phyloP scores from a whole-genome alignment of 192 early-diverging fungal genomes.

The Radiomyces spectabilis region DNA sequence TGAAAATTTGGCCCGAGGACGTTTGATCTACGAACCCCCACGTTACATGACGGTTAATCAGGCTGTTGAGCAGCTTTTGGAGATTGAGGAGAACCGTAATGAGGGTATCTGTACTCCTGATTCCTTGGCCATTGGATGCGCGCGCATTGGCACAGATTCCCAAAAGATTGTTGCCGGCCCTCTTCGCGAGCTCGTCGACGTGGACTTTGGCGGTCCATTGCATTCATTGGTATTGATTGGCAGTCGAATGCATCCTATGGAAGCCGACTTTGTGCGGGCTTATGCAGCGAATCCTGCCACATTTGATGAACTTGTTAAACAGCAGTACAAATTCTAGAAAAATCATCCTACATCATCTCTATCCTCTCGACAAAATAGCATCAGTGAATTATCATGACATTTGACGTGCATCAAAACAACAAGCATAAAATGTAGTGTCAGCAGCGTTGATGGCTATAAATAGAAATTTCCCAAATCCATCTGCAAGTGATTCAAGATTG shows the following conservation, averaged over 20 bases:
- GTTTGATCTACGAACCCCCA: slow-evolving; percentile 94
- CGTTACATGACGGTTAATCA: slow-evolving; percentile 96
- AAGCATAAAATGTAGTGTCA: too few relatives aligned
- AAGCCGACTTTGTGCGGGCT: slow-evolving; percentile 77
- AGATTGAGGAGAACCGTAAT: slow-evolving; percentile 76
- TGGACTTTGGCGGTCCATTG: slow-evolving; percentile 90
- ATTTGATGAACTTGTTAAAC: slow-evolving; percentile 59
- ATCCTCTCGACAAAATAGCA: too few relatives aligned
- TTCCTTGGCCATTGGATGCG: slow-evolving; percentile 86
- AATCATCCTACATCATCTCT: too few relatives aligned
- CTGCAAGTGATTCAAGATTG: too few relatives aligned
- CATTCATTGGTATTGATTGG: slow-evolving; percentile 93
- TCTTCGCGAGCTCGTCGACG: slow-evolving; percentile 69
- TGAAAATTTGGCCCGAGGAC: slow-evolving; percentile 90
- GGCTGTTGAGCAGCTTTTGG: slow-evolving; percentile 87
- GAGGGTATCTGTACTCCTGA: slow-evolving; percentile 69
- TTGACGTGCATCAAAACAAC: too few relatives aligned
- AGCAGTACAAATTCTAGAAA: slow-evolving; percentile 47
- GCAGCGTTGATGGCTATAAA: too few relatives aligned
- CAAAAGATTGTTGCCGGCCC: slow-evolving; percentile 85
- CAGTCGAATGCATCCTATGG: slow-evolving; percentile 83
- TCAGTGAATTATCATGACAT: too few relatives aligned
- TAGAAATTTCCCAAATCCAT: too few relatives aligned
- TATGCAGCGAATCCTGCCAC: slow-evolving; percentile 62
- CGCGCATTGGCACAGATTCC: slow-evolving; percentile 79